phyloP scores from a whole-genome alignment of 495 filamentous ascomycete genomes.

The Penicillium tannophilum region DNA sequence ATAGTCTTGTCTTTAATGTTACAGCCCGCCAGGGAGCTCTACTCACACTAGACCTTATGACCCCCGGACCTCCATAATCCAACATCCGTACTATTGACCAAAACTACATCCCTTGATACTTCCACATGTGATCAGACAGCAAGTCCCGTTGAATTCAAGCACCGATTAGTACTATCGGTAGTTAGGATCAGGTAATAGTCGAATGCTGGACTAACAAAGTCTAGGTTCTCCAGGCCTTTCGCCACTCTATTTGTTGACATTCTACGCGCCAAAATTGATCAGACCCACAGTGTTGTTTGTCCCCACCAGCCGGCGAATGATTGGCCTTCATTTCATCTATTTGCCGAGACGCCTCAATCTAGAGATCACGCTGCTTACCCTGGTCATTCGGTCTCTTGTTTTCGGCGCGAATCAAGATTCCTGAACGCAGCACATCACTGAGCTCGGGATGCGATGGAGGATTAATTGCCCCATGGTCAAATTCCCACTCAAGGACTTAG shows the following conservation, averaged over 20 bases:
- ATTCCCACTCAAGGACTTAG: not conserved
- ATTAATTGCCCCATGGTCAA: not conserved
- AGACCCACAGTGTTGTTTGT: not conserved
- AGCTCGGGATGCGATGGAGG: not conserved
- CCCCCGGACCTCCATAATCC: not conserved
- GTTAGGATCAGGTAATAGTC: not conserved
- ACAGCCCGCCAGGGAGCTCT: not conserved
- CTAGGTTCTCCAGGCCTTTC: not conserved
- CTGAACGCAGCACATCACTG: not conserved
- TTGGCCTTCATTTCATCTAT: not conserved
- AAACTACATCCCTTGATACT: not conserved
- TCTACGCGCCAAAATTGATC: not conserved
- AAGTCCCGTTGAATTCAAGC: not conserved
- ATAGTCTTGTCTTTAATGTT: not conserved
- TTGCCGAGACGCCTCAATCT: not conserved
- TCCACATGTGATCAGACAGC: not conserved
- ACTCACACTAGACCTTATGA: not conserved
- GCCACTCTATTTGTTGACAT: constrained; percentile 2
- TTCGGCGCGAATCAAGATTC: not conserved
- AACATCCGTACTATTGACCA: not conserved
- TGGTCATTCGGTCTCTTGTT: not conserved
- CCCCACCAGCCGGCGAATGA: not conserved
- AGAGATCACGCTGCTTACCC: not conserved
- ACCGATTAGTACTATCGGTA: not conserved
- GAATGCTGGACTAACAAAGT: not conserved